Base-by-base conservation (phyloP, 257 asterid genomes). In the Fraxinus anomala region DNA sequence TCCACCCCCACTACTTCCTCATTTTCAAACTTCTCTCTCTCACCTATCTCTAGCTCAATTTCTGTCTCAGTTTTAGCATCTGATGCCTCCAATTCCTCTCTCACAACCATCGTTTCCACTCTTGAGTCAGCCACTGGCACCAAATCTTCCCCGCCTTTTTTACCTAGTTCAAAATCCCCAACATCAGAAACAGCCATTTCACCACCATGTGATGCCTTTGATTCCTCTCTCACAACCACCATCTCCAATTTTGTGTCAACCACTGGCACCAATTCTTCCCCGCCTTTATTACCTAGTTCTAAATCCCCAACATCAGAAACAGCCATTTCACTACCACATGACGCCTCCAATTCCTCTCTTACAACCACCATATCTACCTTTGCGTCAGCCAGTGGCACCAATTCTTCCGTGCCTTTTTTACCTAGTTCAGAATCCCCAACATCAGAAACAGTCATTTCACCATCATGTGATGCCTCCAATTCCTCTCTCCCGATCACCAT, bases 21-120 rank as follows among this genome's bases (percentile, higher is more conserved):
- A 51, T 77, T 81, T 59, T 68, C 81, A 34, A 59, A 68, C 75
- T 74, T 61, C 82, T 42, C 80, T 71, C 37, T 74, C 19, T 51
- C 59, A 3, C 69, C 76, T 76, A 71, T 31, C 68, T 73, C 75
- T 75, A 17, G 63, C 78, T 51, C 75, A 42, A n/a, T 40, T 61
- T 37, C n/a, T 5, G 31, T 16, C 74, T 11, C 87, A 9, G 74
- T 8, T 70, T 71, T 40, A 40, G 70, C 5, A 13, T 68, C 68
- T 40, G 6, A 33, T n/a, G 74, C 79, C 54, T 76, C 83, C 37
- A 28, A 23, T 44, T n/a, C 87, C 36, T 68, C 83, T 4, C 33
- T 54, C 30, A 16, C 68, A n/a, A 3, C 34, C 77, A 33, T 61
- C 47, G 6, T 36, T 75, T 76, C 80, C 85, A 68, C 39, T 23